Evolutionary conservation across 495 filamentous ascomycete species (phyloP), one percentile per base, ranked within the genome.

Genomic region (Lasiosphaeris hirsuta): DNA sequence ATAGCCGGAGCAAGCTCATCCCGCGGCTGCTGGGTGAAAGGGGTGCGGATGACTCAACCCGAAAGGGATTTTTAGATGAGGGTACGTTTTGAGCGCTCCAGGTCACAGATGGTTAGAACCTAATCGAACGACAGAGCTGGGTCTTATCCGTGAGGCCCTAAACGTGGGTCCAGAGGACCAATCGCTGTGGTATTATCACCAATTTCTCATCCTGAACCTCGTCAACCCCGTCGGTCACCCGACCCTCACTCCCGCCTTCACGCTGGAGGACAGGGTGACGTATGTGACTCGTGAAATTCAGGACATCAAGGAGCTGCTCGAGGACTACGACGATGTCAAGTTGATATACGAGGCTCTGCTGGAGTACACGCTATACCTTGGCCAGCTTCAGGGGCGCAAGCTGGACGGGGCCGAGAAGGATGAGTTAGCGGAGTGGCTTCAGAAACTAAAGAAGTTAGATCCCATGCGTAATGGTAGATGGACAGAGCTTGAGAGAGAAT

Each of bases 131-230:
- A 14, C 34, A 86, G 89, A 98, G 70, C 75, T 97, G 55, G 74
- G 75, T 40, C 75, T 90, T 19, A 86, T 96, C 35, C 82, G 86
- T 53, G 78, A 84, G 48, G 92, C 88, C 0, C 81, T 97, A 41
- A 84, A 84, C 51, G 91, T 90, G 13, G 93, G 95, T 61, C 89
- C 92, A 6, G 87, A 91, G 57, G 91, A 96, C 67, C 92, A 96
- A 63, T 92, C 90, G 9, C 74, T 96, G 11, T 99, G 95, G 95
- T 96, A 92, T 70, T 99, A 97, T 69, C 90, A 97, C 65, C 86
- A 89, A 56, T 93, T 83, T 65, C 69, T 96, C 55, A 85, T 96
- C 73, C 81, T 74, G 68, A 87, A 75, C 73, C 76, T 70, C 51
- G 74, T 69, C 57, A 72, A 52, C 64, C 73, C 54, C 42, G 60